Evolutionary conservation across 257 asterid genomes (phyloP).

Genomic region (Jaltomata sinuosa): DNA sequence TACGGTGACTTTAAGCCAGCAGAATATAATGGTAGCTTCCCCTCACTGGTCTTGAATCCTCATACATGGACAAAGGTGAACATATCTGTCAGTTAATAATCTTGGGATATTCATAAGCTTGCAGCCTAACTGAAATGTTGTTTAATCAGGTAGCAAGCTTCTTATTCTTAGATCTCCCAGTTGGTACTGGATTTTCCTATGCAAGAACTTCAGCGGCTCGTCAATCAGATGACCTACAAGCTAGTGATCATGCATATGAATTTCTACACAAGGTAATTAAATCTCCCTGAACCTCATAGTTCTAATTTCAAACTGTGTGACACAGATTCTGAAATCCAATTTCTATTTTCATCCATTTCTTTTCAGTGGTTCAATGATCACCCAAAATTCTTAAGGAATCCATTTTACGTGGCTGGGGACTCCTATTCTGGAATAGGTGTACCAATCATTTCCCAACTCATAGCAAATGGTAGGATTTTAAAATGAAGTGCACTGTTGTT

Average conservation of each 20-base stretch:
- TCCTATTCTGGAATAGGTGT: constrained; percentile 6
- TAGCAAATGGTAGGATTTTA: constrained; percentile 6
- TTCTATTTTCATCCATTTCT: neutral
- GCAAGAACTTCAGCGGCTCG: constrained; percentile 10
- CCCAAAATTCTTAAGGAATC: neutral
- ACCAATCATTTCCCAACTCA: constrained; percentile 7
- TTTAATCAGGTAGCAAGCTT: neutral
- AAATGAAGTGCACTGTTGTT: neutral
- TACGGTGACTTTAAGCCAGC: neutral
- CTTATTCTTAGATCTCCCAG: constrained; percentile 4
- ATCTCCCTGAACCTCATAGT: neutral
- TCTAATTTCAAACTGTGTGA: neutral
- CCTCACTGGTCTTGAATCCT: neutral
- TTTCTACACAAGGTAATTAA: constrained; percentile 3
- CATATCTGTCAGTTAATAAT: neutral
- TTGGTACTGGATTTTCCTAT: constrained; percentile 5
- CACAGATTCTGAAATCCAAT: neutral
- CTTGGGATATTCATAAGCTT: neutral
- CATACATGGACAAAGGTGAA: neutral
- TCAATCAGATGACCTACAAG: neutral
- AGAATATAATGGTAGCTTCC: constrained; percentile 3
- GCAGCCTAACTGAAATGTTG: neutral
- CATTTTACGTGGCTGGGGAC: constrained; percentile 11
- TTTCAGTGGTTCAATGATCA: constrained; percentile 10
- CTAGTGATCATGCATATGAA: neutral